Base-by-base conservation (phyloP, 768 basidiomycete genomes). In the Podaxis pistillaris region DNA sequence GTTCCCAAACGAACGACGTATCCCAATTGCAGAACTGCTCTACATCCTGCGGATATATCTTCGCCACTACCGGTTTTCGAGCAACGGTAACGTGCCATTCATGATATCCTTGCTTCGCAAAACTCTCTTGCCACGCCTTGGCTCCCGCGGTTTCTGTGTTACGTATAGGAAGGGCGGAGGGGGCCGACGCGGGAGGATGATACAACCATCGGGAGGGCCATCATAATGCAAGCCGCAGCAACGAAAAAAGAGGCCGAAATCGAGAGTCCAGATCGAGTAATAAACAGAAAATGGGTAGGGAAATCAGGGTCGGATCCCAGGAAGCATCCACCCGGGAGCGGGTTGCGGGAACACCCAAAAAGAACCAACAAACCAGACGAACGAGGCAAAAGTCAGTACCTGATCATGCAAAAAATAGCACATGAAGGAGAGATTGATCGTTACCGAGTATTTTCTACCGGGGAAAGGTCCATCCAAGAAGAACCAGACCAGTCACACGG, bases 51-150 rank as follows among this genome's bases (percentile, higher is more conserved):
- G 85, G 84, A 54, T 79, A 79, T 52, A 91, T 78, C 63, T 74
- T 82, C 17, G 79, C 82, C 0, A 75, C 76, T 19, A 87, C 69
- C 40, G 78, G 69, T 72, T 87, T 82, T 57, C 88, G 81, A 1
- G 92, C 92, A 28, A 93, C 90, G 15, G 80, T 79, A 6, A 83
- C 79, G 1, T 82, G 82, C 83, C 86, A 87, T 19, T 84, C 80
- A 64, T 83, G 82, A 71, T 81, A 87, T 3, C 89, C 90, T 60
- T 85, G 78, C 56, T 77, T 74, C 8, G 77, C 75, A 58, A 90
- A 83, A 62, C 78, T 76, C 54, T 81, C 76, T 68, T 78, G 72
- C 81, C 87, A 86, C 15, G 67, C 58, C 44, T 73, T 68, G 38
- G 68, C 75, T 38, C 66, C 65, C 28, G 72, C 38, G 40, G 64